A percentile compares a stretch with the other conserved stretches of the same genome.
Evolutionary conservation across 2,329 filamentous ascomycete genomes (phyloP).

Genomic region (Sporothrix pallida): DNA sequence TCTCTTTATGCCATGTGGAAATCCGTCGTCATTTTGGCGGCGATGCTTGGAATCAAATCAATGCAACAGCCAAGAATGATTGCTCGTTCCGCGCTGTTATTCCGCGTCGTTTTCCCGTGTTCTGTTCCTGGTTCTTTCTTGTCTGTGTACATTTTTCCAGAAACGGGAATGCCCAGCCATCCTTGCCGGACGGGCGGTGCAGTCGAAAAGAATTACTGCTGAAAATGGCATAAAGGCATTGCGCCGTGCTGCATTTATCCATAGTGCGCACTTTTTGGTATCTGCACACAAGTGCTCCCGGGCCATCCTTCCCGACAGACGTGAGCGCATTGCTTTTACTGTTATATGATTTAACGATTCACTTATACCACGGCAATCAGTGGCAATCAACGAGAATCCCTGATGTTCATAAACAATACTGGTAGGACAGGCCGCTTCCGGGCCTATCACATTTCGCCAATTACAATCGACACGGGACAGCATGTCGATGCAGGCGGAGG

Average conservation of each 20-base stretch:
- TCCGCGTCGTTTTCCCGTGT: not conserved
- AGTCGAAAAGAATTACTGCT: not conserved
- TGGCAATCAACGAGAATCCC: not conserved
- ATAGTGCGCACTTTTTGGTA: conserved; percentile 16
- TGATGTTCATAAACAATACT: not conserved
- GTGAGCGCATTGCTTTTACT: not conserved
- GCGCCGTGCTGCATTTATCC: conserved; percentile 27
- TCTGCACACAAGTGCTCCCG: not conserved
- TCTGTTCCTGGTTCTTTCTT: not conserved
- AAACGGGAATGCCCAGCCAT: not conserved
- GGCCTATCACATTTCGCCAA: conserved; percentile 24
- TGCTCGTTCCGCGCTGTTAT: too few species aligned
- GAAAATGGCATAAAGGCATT: not conserved
- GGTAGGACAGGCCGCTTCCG: conserved; percentile 9
- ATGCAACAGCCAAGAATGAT: not conserved
- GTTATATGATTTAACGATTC: conserved; percentile 15
- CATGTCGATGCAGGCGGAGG: not conserved
- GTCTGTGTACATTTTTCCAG: too few species aligned
- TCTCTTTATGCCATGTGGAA: conserved; percentile 10
- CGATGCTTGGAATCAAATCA: conserved; percentile 3
- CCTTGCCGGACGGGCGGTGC: conserved; percentile 11
- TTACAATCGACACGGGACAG: conserved; percentile 25
- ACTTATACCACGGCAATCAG: not conserved
- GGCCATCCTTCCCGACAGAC: conserved; percentile 3
- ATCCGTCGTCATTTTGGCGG: not conserved